These are phyloP conservation scores for Prototheca cutis DNA, from an alignment of 163 green algal species.

Conservation along the genomic window DNA sequence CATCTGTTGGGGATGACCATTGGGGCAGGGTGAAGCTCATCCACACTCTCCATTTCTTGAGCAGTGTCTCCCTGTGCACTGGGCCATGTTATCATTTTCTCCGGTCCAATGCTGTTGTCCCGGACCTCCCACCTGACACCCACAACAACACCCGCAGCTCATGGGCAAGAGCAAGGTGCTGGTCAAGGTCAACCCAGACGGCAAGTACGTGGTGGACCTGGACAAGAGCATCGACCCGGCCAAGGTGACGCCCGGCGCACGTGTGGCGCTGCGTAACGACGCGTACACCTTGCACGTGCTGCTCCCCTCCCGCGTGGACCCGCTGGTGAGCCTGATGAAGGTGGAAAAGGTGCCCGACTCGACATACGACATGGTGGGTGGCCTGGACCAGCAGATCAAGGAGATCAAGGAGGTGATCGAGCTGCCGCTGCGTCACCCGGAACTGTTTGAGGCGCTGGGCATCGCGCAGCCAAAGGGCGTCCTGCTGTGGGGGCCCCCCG, in stretches of 20 bases:
- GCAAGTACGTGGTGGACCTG: slow-evolving; percentile 98
- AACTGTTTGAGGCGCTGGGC: slow-evolving; percentile 96
- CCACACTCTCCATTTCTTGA: no score
- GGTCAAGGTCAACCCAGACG: slow-evolving; percentile 99
- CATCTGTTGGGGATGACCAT: no score
- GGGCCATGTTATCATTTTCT: no score
- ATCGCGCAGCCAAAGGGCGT: slow-evolving; percentile 98
- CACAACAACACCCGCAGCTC: no score
- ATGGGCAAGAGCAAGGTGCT: slow-evolving; percentile 99
- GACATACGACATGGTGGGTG: slow-evolving; percentile 99
- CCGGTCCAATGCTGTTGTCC: no score
- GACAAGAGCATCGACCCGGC: slow-evolving; percentile 67
- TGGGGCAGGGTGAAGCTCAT: no score
- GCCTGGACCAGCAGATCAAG: slow-evolving; percentile 98
- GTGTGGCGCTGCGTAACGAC: slow-evolving; percentile 60
- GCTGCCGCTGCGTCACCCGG: slow-evolving; percentile 96
- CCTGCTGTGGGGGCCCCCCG: slow-evolving; percentile 91
- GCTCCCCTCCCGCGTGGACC: slow-evolving; percentile 93
- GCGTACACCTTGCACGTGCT: slow-evolving; percentile 32
- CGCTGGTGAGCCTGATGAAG: slow-evolving; percentile 96
- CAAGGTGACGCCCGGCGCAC: slow-evolving; percentile 70
- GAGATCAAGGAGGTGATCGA: slow-evolving; percentile 99
- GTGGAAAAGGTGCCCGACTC: slow-evolving; percentile 99
- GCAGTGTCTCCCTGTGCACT: no score
- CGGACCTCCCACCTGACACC: no score